Percentiles rank a stretch among this genome's conserved stretches.
These are phyloP conservation scores for Fusarium domesticum DNA, from an alignment of 2,329 filamentous ascomycete species.

Conservation along the genomic window DNA sequence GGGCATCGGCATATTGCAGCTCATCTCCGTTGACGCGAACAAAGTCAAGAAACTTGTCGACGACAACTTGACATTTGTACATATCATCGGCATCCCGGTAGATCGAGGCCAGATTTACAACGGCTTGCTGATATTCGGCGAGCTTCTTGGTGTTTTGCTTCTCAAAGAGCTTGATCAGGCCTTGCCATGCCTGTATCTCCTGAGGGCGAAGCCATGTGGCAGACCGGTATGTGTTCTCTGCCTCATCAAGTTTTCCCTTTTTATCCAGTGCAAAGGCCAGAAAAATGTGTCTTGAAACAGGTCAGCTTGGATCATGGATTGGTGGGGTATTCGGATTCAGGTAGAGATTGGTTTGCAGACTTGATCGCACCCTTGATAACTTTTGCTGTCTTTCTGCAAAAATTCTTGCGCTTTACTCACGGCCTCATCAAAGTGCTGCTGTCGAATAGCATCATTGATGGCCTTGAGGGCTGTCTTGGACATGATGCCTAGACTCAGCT, in stretches of 20 bases:
- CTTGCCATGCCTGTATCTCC: slow-evolving; percentile 88
- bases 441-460: slow-evolving; percentile 73
- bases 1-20: slow-evolving; percentile 70
- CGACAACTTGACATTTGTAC: slow-evolving; percentile 61
- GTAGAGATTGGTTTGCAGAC: not conserved
- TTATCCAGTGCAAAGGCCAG: slow-evolving; percentile 83
- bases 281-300: slow-evolving; percentile 65
- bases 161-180: slow-evolving; percentile 81
- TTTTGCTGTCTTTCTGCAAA: slow-evolving; percentile 69
- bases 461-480: slow-evolving; percentile 77
- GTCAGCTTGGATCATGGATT: slow-evolving; percentile 11
- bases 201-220: slow-evolving; percentile 69
- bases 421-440: slow-evolving; percentile 75
- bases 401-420: slow-evolving; percentile 66
- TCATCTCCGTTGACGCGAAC: slow-evolving; percentile 70
- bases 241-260: slow-evolving; percentile 64
- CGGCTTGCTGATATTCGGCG: slow-evolving; percentile 70
- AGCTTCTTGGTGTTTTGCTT: slow-evolving; percentile 68
- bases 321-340: slow-evolving; percentile 10
- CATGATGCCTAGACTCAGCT: slow-evolving; percentile 38
- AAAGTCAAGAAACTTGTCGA: slow-evolving; percentile 77
- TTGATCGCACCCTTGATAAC: slow-evolving; percentile 72
- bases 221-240: slow-evolving; percentile 71
- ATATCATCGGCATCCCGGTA: slow-evolving; percentile 65
- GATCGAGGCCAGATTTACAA: slow-evolving; percentile 70